Evolutionary conservation across 2,329 filamentous ascomycete genomes (phyloP), one percentile per base, ranked within the genome.

Genomic region (Colletotrichum trifolii): DNA sequence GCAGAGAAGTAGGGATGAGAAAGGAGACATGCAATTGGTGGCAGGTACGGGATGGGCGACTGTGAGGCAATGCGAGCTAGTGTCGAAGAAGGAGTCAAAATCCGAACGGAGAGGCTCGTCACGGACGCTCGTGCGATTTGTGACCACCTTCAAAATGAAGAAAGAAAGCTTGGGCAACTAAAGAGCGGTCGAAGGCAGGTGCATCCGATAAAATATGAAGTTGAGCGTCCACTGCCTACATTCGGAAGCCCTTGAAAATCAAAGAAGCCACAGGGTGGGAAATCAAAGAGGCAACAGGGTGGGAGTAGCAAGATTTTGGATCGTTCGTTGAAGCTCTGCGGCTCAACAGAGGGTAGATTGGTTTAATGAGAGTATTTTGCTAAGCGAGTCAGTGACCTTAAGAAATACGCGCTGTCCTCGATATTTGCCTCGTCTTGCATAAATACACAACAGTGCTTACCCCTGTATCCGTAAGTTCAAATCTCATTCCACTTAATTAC

Each of bases 311-410:
- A n/a, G 47, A 43, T 63, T 5, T 25, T 25, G 25, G 25, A 4
- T 25, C 25, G 25, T 4, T 25, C 25, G 25, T 25, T 25, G 53
- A 53, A 60, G 47, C 15, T 52, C 48, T 50, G 54, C 15, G 48
- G 50, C 63, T 66, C 59, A 64, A 66, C 62, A 65, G 53, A 56
- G 47, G 42, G 59, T 63, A 47, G 50, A 62, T 57, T 42, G 59
- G 47, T 66, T 34, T 66, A 56, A 7, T 17, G 38, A 33, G n/a
- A 36, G 17, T 47, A 62, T 62, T 49, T 56, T 36, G 53, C 33
- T 66, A 66, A 57, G 35, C 45, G 63, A 47, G 33, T 47, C 1
- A 12, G 10, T 39, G 13, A 35, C 15, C 46, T 40, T 40, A 39
- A 25, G 60, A 60, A 8, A 38, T 54, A 45, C 61, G 60, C 38